Evolutionary conservation across 805 yeast species (phyloP).

Genomic region (Nakazawaea laoshanensis): DNA sequence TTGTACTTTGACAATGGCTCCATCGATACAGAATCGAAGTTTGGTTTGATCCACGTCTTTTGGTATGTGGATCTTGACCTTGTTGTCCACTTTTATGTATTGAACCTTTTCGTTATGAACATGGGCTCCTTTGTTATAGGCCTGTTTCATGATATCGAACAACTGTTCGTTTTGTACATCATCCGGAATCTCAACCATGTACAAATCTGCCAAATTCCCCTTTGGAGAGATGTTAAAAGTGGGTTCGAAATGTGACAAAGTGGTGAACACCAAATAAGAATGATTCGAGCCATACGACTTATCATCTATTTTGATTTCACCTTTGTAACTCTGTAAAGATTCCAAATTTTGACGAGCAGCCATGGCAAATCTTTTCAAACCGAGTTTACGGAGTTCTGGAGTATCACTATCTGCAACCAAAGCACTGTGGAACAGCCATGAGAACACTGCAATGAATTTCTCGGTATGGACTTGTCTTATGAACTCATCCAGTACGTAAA

Average conservation of each 20-base stretch:
- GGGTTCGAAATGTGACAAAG: conserved; percentile 49
- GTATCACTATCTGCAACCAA: conserved; percentile 75
- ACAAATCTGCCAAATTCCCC: conserved; percentile 33
- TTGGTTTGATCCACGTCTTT: conserved; percentile 20
- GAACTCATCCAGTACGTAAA: conserved; percentile 13
- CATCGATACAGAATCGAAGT: conserved; percentile 64
- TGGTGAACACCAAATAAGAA: conserved; percentile 53
- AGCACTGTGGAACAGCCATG: conserved; percentile 85
- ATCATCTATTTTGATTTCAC: background rate
- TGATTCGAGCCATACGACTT: conserved; percentile 19
- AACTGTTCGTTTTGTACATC: conserved; percentile 26
- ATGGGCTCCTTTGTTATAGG: conserved; percentile 51
- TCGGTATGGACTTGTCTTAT: background rate
- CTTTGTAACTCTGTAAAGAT: conserved; percentile 36
- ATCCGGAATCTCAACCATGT: conserved; percentile 40
- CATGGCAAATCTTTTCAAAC: conserved; percentile 55
- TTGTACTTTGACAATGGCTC: conserved; percentile 32
- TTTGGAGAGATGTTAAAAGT: conserved; percentile 56
- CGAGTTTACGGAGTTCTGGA: conserved; percentile 55
- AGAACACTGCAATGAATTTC: conserved; percentile 53
- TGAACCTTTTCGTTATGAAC: conserved; percentile 36
- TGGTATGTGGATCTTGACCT: conserved; percentile 2
- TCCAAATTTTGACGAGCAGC: conserved; percentile 55
- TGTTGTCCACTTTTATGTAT: conserved; percentile 26
- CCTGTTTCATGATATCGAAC: conserved; percentile 48